Conservation (phyloP, 352 stramenopile genomes). For the Phytophthora crassamura region DNA sequence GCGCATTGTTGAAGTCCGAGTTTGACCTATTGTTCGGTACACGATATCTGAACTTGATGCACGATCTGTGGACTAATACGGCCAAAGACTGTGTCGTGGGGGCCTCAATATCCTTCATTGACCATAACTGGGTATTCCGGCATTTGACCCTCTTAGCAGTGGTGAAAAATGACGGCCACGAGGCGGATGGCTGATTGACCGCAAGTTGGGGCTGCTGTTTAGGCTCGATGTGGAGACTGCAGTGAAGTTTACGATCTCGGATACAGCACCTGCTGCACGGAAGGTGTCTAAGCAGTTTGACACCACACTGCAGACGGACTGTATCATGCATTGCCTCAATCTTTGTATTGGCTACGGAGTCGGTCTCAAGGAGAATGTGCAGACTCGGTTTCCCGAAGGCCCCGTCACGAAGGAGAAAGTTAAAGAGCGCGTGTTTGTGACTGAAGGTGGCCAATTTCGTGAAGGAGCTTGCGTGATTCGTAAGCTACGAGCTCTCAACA, state of each 20-base stretch:
- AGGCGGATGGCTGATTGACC: background rate
- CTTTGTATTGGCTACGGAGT: background rate
- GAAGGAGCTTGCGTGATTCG: background rate
- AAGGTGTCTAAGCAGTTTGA: background rate
- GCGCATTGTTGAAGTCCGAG: background rate
- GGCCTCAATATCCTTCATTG: background rate
- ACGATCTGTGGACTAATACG: background rate
- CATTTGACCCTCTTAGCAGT: background rate
- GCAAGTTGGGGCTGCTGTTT: background rate
- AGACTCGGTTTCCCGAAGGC: background rate
- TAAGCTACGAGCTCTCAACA: background rate
- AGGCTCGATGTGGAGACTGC: background rate
- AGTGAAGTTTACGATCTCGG: conserved; percentile 1
- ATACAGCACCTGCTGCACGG: background rate
- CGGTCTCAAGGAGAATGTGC: background rate
- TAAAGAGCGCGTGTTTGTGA: too few relatives aligned
- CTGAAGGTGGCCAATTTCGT: too few relatives aligned
- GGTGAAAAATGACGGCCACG: background rate
- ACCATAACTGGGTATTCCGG: background rate
- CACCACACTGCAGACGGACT: background rate
- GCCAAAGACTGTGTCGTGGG: background rate
- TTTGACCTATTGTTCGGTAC: background rate
- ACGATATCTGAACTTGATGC: background rate
- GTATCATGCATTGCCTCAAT: background rate
- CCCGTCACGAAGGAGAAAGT: too few relatives aligned